Conservation (phyloP, 2,329 filamentous ascomycete genomes). For the Pseudogymnoascus sp. region DNA sequence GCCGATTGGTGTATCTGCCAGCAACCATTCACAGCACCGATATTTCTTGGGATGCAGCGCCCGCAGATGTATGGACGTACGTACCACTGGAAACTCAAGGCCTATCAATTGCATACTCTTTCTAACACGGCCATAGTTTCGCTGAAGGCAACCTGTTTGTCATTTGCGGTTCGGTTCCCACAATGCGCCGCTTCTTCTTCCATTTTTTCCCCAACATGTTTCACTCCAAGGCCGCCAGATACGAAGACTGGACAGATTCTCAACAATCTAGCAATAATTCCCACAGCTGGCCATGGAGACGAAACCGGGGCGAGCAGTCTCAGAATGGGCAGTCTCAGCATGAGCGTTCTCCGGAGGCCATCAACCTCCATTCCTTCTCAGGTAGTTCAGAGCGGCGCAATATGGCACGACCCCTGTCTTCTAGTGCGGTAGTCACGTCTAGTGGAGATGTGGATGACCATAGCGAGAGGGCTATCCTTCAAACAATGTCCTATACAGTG, state of each 20-base stretch:
- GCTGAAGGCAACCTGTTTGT: slow-evolving; percentile 36
- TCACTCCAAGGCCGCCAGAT: background rate
- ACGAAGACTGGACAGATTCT: background rate
- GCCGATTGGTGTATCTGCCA: slow-evolving; percentile 27
- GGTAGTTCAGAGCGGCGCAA: background rate
- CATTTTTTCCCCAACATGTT: slow-evolving; percentile 32
- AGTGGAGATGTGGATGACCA: background rate
- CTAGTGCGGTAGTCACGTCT: background rate
- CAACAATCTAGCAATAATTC: background rate
- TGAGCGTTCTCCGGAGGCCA: background rate
- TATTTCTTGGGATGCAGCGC: slow-evolving; percentile 27
- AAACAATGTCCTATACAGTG: slow-evolving; percentile 7
- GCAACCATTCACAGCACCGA: slow-evolving; percentile 24
- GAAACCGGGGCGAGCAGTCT: background rate
- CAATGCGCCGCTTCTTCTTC: slow-evolving; percentile 34
- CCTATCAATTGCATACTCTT: background rate
- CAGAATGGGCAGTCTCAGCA: background rate
- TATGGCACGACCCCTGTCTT: background rate
- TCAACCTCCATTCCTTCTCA: background rate
- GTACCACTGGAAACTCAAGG: slow-evolving; percentile 5
- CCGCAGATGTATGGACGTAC: slow-evolving; percentile 28
- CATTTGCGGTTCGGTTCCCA: slow-evolving; percentile 36
- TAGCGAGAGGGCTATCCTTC: slow-evolving; percentile 12
- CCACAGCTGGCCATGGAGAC: background rate
- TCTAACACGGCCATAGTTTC: slow-evolving; percentile 22